These are phyloP conservation scores for Quercus engelmannii DNA, from an alignment of 306 rosid genomes.

Conservation along the genomic window DNA sequence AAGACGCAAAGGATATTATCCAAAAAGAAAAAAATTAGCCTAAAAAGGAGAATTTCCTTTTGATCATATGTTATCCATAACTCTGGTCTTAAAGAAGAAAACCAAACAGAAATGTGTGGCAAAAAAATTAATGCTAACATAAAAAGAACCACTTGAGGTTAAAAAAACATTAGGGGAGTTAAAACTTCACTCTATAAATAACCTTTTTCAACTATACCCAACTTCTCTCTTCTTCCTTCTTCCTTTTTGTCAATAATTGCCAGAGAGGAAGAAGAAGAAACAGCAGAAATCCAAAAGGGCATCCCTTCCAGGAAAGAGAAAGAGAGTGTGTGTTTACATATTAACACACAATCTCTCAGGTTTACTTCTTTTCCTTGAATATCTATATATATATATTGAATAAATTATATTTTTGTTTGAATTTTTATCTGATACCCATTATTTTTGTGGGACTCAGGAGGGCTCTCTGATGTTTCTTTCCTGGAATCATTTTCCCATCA, in stretches of 20 bases:
- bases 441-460: conserved; percentile 16
- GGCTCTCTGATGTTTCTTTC: conserved; percentile 23
- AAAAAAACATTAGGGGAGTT: not conserved
- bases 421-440: not conserved
- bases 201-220: not conserved
- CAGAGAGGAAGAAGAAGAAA: not conserved
- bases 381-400: too few relatives aligned
- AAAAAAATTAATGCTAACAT: not conserved
- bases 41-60: too few relatives aligned
- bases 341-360: conserved; percentile 8
- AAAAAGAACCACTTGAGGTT: not conserved
- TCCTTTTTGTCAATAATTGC: conserved; percentile 1
- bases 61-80: too few relatives aligned
- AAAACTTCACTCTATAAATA: not conserved
- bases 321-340: not conserved
- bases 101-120: too few relatives aligned
- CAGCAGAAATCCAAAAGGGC: conserved; percentile 3
- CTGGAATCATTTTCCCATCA: conserved; percentile 25
- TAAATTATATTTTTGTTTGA: not conserved
- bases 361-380: not conserved
- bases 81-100: too few relatives aligned
- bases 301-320: conserved; percentile 19
- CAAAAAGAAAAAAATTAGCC: too few relatives aligned
- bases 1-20: too few relatives aligned
- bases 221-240: not conserved